Evolutionary conservation across 331 rosid species (phyloP).

Genomic region (Quercus tomentella): DNA sequence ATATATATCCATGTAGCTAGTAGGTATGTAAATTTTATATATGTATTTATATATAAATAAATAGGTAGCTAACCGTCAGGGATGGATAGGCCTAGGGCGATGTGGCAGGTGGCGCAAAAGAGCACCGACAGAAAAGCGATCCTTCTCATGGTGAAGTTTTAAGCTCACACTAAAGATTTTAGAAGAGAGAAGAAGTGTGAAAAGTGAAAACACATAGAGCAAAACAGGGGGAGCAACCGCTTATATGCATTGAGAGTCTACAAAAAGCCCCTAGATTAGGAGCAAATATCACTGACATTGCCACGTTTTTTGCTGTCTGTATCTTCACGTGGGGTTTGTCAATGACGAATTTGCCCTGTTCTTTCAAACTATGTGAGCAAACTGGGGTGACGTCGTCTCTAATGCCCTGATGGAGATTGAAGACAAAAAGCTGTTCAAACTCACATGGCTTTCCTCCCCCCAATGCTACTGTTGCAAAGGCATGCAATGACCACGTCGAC

Average conservation of each 20-base stretch:
- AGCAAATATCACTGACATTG: slow-evolving; percentile 28
- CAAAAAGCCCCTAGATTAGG: slow-evolving; percentile 22
- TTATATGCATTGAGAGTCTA: slow-evolving; percentile 64
- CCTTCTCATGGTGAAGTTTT: slow-evolving; percentile 22
- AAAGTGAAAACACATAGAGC: neutral
- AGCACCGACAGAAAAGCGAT: slow-evolving; percentile 43
- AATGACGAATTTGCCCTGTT: slow-evolving; percentile 12
- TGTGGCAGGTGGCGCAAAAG: slow-evolving; percentile 47
- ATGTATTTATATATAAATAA: neutral
- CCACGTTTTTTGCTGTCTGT: slow-evolving; percentile 19
- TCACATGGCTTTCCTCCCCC: slow-evolving; percentile 28
- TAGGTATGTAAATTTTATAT: neutral
- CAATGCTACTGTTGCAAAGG: neutral
- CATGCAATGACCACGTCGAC: slow-evolving; percentile 7
- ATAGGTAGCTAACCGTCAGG: slow-evolving; percentile 53
- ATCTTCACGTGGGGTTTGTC: slow-evolving; percentile 1
- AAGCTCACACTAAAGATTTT: neutral
- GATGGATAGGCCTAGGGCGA: slow-evolving; percentile 34
- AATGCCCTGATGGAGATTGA: neutral
- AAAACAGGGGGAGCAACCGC: slow-evolving; percentile 19
- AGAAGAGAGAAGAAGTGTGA: neutral
- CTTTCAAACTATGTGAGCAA: neutral
- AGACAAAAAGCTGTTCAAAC: slow-evolving; percentile 28
- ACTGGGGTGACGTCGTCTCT: neutral
- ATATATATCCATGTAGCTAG: neutral